phyloP scores from a whole-genome alignment of 164 flowering plant species.

The Tetrastigma voinierianum region DNA sequence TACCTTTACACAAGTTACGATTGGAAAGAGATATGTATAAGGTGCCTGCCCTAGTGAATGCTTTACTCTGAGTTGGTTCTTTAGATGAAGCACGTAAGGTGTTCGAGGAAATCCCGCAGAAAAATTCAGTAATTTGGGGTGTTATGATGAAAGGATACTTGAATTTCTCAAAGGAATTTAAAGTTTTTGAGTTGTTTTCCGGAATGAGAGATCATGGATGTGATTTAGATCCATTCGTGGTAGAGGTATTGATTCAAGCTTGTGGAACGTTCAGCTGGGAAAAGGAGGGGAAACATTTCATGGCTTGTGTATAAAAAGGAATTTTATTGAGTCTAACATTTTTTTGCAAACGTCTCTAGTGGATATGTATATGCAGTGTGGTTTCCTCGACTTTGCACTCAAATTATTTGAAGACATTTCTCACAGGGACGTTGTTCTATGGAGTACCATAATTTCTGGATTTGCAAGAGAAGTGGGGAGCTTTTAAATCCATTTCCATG shows the following conservation, averaged over 20 bases:
- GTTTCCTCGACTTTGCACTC: constrained; percentile 19
- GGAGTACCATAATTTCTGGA: constrained; percentile 46
- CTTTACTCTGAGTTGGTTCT: constrained; percentile 21
- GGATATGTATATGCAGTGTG: constrained; percentile 57
- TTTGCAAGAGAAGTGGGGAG: constrained; percentile 30
- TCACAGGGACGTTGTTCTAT: constrained; percentile 22
- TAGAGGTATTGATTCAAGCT: not conserved
- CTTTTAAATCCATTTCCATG: constrained; percentile 29
- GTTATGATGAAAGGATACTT: constrained; percentile 27
- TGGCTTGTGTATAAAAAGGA: constrained; percentile 1
- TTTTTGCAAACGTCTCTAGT: constrained; percentile 19
- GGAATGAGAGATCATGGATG: constrained; percentile 17
- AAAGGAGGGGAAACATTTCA: not conserved
- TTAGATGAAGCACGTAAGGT: constrained; percentile 16
- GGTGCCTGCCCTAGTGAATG: constrained; percentile 19
- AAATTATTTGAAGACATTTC: constrained; percentile 22
- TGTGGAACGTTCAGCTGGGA: not conserved
- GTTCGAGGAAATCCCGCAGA: constrained; percentile 21
- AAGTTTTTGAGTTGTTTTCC: constrained; percentile 22
- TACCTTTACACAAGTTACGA: constrained; percentile 19
- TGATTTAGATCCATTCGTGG: not conserved
- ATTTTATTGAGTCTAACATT: not conserved
- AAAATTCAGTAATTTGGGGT: constrained; percentile 24
- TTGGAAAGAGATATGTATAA: constrained; percentile 8
- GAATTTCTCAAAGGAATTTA: constrained; percentile 13